Percentiles rank a stretch among this genome's conserved stretches.
Conservation (phyloP, 1,284 basidiomycete species). For the Bjerkandera adusta region DNA sequence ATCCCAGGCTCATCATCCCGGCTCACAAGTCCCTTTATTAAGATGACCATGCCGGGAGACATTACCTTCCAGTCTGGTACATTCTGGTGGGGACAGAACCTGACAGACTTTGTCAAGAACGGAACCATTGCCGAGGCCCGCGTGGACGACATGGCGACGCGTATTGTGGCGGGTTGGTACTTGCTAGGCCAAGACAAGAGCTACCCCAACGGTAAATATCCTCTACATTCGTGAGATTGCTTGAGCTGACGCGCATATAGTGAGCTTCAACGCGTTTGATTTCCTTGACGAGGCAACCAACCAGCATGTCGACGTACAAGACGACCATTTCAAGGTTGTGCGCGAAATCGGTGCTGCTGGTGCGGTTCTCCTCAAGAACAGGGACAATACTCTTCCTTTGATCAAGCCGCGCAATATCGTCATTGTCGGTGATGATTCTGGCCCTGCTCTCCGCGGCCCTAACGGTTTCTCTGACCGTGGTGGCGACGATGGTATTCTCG, state of each 20-base stretch:
- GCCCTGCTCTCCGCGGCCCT: constrained; percentile 65
- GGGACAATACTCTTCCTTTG: constrained; percentile 62
- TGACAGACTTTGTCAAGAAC: constrained; percentile 67
- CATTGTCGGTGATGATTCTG: constrained; percentile 66
- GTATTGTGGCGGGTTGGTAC: constrained; percentile 64
- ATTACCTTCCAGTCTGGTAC: constrained; percentile 49
- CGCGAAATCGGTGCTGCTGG: constrained; percentile 75
- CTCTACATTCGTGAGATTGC: constrained; percentile 17
- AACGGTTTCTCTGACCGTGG: constrained; percentile 72
- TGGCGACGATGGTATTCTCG: constrained; percentile 67
- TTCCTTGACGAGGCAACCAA: constrained; percentile 52
- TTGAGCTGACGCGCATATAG: constrained; percentile 12
- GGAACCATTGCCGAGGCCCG: constrained; percentile 65
- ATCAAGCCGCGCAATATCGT: constrained; percentile 55
- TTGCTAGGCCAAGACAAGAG: constrained; percentile 62
- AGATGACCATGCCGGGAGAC: constrained; percentile 77
- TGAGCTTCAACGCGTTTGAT: constrained; percentile 63
- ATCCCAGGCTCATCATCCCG: constrained; percentile 22
- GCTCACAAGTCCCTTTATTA: background rate
- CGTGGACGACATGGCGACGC: constrained; percentile 68
- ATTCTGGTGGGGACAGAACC: constrained; percentile 58
- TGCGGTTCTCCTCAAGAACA: constrained; percentile 83
- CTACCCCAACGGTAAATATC: constrained; percentile 43
- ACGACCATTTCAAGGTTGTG: constrained; percentile 70
- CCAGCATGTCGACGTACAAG: constrained; percentile 72